Evolutionary conservation across 805 yeast species (phyloP), one percentile per base, ranked within the genome.

Genomic region (Yarrowia sp.): DNA sequence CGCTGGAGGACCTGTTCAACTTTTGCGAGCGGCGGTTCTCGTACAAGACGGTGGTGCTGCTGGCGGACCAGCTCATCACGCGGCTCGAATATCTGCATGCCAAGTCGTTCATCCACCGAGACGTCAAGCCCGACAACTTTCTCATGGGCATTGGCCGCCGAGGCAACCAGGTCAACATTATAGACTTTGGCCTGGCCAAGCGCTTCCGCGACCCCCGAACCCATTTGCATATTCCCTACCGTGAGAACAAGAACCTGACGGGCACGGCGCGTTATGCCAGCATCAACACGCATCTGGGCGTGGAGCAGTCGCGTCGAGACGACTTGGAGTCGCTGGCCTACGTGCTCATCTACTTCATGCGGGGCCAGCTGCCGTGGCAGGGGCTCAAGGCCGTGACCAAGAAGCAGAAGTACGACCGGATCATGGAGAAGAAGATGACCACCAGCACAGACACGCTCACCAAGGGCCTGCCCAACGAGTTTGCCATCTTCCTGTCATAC

Each of bases 301-400:
- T 98, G 75, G 99, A 95, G 79, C 99, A 95, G 82, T 88, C 91
- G 75, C 88, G 99, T 77, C 85, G 99, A 75, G 99, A 95, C 77
- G 99, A 95, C 80, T 85, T 95, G 76, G 99, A 95, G 81, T 91
- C 97, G 69, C 83, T 95, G 76, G 99, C 98, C 42, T 98, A 95
- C 79, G 99, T 95, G 9, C 92, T 95, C 76, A 90, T 95, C 82
- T 95, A 95, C 80, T 95, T 95, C 79, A 80, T 94, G 72, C 86
- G 97, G 74, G 99, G 99, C 56, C 91, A 91, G 70, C 83, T 95
- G 75, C 99, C 99, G 71, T 95, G 99, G 99, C 99, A 94, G 81
- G 99, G 99, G 4, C 85, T 94, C 75, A 92, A 92, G 80, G 99
- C 98, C 48, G 95, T 94, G 35, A 92, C 97, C 15, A 94, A 94